These are phyloP conservation scores for Populus euphratica DNA, from an alignment of 345 rosid species.

Conservation along the genomic window DNA sequence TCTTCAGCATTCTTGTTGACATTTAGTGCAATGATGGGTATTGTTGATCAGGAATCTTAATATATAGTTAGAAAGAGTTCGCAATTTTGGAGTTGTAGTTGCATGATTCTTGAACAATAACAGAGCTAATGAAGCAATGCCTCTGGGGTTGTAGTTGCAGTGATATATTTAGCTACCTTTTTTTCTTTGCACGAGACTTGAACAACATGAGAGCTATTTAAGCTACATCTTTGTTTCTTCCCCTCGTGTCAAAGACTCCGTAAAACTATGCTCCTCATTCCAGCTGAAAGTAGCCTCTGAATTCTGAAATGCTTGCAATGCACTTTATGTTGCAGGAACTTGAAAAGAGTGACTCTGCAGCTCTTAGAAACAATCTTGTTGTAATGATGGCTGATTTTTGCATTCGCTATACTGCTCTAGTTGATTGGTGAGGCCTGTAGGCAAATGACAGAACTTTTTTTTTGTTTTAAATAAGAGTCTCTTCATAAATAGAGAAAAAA, in stretches of 20 bases:
- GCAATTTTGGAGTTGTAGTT: not conserved
- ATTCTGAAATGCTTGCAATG: not conserved
- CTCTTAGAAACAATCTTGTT: slow-evolving; percentile 87
- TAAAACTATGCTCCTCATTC: not conserved
- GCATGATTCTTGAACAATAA: not conserved
- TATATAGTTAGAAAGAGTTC: not conserved
- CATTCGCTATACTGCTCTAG: slow-evolving; percentile 82
- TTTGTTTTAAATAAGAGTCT: not conserved
- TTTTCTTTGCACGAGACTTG: not conserved
- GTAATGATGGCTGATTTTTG: slow-evolving; percentile 90
- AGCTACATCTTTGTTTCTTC: not conserved
- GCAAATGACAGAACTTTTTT: slow-evolving; percentile 6
- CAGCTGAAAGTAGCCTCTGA: not conserved
- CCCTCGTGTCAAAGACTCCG: not conserved
- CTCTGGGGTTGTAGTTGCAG: not conserved
- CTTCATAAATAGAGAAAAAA: slow-evolving; percentile 3
- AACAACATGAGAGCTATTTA: not conserved
- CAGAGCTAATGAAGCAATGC: not conserved
- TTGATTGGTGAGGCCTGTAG: slow-evolving; percentile 74
- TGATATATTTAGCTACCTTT: no score
- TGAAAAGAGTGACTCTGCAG: slow-evolving; percentile 81
- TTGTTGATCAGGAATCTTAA: not conserved
- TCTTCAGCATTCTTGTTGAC: not conserved
- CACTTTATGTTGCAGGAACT: slow-evolving; percentile 59
- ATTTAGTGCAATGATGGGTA: not conserved